Percentiles rank a stretch among this genome's conserved stretches.
phyloP scores from a whole-genome alignment of 495 filamentous ascomycete species.

The Parachaetomium inaequale region DNA sequence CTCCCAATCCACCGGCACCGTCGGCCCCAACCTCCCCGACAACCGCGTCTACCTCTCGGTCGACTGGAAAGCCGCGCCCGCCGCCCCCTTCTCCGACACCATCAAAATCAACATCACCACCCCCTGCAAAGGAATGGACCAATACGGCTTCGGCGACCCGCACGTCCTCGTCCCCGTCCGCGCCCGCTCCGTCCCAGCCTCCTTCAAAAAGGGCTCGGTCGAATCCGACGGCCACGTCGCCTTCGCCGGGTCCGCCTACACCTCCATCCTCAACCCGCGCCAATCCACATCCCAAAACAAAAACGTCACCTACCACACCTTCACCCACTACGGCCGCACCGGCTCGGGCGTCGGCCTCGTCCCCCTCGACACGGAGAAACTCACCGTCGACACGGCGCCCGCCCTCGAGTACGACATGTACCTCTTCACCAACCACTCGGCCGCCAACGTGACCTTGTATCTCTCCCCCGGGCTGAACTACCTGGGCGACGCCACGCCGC shows the following conservation, averaged over 20 bases:
- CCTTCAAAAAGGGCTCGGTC: slow-evolving; percentile 60
- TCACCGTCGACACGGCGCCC: slow-evolving; percentile 47
- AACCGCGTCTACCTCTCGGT: slow-evolving; percentile 57
- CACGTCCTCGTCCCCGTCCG: slow-evolving; percentile 58
- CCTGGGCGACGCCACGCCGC: slow-evolving; percentile 53
- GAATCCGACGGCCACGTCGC: slow-evolving; percentile 59
- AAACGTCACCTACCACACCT: slow-evolving; percentile 48
- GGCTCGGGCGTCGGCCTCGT: slow-evolving; percentile 56
- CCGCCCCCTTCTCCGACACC: slow-evolving; percentile 43
- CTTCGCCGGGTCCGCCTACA: slow-evolving; percentile 58
- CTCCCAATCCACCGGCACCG: slow-evolving; percentile 51
- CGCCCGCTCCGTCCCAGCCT: slow-evolving; percentile 48
- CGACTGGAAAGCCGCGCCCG: slow-evolving; percentile 56
- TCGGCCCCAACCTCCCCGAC: slow-evolving; percentile 51
- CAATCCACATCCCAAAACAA: slow-evolving; percentile 35
- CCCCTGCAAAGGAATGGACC: slow-evolving; percentile 51
- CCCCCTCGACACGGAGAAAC: slow-evolving; percentile 48
- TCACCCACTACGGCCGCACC: slow-evolving; percentile 55
- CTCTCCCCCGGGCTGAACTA: slow-evolving; percentile 60
- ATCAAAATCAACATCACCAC: slow-evolving; percentile 55
- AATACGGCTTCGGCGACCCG: slow-evolving; percentile 48
- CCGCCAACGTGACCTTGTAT: slow-evolving; percentile 58
- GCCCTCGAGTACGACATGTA: slow-evolving; percentile 64
- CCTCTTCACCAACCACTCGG: slow-evolving; percentile 52
- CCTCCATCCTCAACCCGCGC: slow-evolving; percentile 36